Percentiles rank a stretch among this genome's conserved stretches.
These are phyloP conservation scores for Cyberlindnera veronae DNA, from an alignment of 805 yeast species.

Conservation along the genomic window DNA sequence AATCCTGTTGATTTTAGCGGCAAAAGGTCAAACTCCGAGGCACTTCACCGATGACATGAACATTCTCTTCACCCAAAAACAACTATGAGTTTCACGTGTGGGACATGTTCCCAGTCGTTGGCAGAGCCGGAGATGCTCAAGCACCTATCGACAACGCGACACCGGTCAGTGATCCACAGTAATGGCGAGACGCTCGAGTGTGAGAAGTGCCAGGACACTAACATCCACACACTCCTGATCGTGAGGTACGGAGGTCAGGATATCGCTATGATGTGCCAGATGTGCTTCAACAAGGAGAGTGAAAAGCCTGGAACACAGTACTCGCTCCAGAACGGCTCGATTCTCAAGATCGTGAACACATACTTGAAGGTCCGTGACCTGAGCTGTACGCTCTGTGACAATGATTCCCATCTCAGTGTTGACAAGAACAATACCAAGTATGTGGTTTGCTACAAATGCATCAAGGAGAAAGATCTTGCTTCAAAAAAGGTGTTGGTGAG, in stretches of 20 bases:
- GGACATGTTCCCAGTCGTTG: constrained; percentile 39
- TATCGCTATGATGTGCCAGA: constrained; percentile 45
- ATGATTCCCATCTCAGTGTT: constrained; percentile 40
- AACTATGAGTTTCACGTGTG: constrained; percentile 35
- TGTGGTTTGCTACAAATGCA: constrained; percentile 44
- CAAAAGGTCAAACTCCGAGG: too few species aligned
- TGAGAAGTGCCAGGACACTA: constrained; percentile 52
- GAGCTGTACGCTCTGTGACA: constrained; percentile 42
- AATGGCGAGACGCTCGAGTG: constrained; percentile 46
- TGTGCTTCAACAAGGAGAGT: constrained; percentile 40
- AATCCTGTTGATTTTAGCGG: too few species aligned
- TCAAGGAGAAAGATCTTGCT: constrained; percentile 23
- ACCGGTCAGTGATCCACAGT: constrained; percentile 40
- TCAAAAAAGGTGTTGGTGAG: constrained; percentile 32
- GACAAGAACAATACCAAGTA: constrained; percentile 19
- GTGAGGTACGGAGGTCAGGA: constrained; percentile 54
- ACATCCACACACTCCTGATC: constrained; percentile 49
- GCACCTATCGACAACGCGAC: constrained; percentile 52
- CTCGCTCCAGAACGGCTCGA: constrained; percentile 50
- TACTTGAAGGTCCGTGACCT: constrained; percentile 50
- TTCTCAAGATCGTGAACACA: constrained; percentile 44
- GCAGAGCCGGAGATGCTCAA: constrained; percentile 42
- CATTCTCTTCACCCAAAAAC: neutral
- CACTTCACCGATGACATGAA: too few species aligned
- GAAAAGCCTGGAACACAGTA: constrained; percentile 49